Base-by-base conservation (phyloP, 1,284 basidiomycete species). In the Austroboletus novae-zelandiae region DNA sequence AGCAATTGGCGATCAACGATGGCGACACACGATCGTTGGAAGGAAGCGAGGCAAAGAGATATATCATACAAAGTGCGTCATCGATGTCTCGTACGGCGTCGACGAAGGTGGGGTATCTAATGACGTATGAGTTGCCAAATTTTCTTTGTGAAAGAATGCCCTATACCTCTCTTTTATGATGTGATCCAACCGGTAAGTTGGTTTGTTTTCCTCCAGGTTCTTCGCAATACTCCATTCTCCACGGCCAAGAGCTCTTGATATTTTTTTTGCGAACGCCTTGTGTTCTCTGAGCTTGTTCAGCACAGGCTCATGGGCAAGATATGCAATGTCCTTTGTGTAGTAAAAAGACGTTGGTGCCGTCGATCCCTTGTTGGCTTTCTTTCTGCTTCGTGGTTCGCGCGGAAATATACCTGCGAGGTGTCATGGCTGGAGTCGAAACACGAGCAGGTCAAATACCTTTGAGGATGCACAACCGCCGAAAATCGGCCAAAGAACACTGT, bases 211-310 rank as follows among this genome's bases (percentile, higher is more conserved):
- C 70, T 99, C 92, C 47, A 99, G 69, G 60, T 88, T 94, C 74
- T 98, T 97, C 15, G 97, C 97, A 53, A 86, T 86, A 49, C 84
- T 89, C 94, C 94, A 98, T 76, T 99, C 95, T 49, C 89, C 86
- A 55, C 95, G 79, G 23, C 96, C 97, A 44, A 99, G 78, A 15
- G 97, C 96, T 53, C 92, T 82, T 53, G 93, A 88, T 46, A 99
- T 83, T 72, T 98, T 98, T 76, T 98, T 99, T 1, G 97, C 96
- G 61, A 99, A 99, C 0, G 94, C 86, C 72, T 99, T 99, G 78
- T 99, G 96, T 68, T 99, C 94, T 64, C 97, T 80, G 52, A 99
- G 79, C 67, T 94, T 97, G 68, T 84, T 85, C n/a, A 99, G 78
- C 6, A 99, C 88, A 1, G 97, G 97, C 71, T 99, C 97, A 67